These are phyloP conservation scores for Fraxinus nigra DNA, from an alignment of 305 asterid genomes.

Conservation along the genomic window DNA sequence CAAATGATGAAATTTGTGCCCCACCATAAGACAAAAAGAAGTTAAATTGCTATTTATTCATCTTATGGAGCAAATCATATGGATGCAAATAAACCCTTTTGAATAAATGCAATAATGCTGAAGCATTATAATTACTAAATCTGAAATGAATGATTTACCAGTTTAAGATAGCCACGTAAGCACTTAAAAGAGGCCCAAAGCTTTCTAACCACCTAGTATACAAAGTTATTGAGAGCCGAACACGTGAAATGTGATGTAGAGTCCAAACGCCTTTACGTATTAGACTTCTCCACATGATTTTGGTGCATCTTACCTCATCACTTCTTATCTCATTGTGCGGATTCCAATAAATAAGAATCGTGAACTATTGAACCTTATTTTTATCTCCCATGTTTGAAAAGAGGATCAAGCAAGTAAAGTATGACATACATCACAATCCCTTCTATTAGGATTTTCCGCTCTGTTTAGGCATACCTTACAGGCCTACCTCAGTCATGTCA, in stretches of 20 bases:
- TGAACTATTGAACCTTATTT: background rate
- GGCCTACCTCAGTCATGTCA: no score
- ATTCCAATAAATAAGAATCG: background rate
- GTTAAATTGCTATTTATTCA: background rate
- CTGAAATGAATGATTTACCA: background rate
- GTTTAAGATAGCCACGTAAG: background rate
- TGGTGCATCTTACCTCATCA: background rate
- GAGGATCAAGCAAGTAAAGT: constrained; percentile 1
- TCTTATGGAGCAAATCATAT: background rate
- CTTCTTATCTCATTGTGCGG: background rate
- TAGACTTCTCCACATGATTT: background rate
- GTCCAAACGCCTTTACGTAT: background rate
- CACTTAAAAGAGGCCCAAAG: background rate
- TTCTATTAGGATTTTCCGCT: background rate
- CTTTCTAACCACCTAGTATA: background rate
- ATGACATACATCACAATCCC: background rate
- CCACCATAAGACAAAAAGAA: background rate
- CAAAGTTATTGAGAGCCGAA: background rate
- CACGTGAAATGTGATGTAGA: background rate
- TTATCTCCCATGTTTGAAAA: background rate
- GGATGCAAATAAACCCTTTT: background rate
- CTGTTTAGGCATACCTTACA: background rate
- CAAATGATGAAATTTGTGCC: background rate
- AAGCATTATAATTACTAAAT: constrained; percentile 1
- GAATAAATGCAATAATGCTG: background rate